Evolutionary conservation across 2,329 filamentous ascomycete species (phyloP).

Genomic region (Penicillium sp.): DNA sequence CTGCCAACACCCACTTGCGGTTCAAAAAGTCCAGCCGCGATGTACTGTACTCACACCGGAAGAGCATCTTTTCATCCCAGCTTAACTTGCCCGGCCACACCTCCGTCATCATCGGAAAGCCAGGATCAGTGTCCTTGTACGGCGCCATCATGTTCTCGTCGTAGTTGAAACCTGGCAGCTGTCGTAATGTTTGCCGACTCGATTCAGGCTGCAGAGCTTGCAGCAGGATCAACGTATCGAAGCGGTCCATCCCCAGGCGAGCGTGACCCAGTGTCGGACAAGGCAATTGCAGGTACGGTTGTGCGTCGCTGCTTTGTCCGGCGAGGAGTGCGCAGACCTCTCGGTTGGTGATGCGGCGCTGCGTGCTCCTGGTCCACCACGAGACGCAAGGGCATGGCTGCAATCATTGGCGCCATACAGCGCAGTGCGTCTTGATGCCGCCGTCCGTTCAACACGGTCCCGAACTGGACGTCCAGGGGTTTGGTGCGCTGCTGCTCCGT

Average conservation of each 20-base stretch:
- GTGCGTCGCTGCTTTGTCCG: background rate
- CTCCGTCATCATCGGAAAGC: constrained; percentile 1
- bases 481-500: background rate
- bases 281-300: constrained; percentile 1
- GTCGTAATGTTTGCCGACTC: background rate
- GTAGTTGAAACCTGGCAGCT: background rate
- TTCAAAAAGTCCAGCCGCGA: constrained; percentile 3
- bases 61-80: background rate
- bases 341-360: constrained; percentile 1
- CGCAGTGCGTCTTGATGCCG: constrained; percentile 1
- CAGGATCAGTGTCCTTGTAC: constrained; percentile 1
- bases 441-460: constrained; percentile 3
- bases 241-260: background rate
- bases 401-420: constrained; percentile 1
- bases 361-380: background rate
- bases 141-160: constrained; percentile 1
- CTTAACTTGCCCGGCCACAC: background rate
- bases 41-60: constrained; percentile 1
- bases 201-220: background rate
- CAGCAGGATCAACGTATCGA: constrained; percentile 2
- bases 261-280: background rate
- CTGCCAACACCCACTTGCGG: background rate
- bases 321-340: constrained; percentile 2
- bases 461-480: background rate
- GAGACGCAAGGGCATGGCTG: background rate